phyloP scores from a whole-genome alignment of 1,284 basidiomycete genomes.

The Pseudozyma thailandica region DNA sequence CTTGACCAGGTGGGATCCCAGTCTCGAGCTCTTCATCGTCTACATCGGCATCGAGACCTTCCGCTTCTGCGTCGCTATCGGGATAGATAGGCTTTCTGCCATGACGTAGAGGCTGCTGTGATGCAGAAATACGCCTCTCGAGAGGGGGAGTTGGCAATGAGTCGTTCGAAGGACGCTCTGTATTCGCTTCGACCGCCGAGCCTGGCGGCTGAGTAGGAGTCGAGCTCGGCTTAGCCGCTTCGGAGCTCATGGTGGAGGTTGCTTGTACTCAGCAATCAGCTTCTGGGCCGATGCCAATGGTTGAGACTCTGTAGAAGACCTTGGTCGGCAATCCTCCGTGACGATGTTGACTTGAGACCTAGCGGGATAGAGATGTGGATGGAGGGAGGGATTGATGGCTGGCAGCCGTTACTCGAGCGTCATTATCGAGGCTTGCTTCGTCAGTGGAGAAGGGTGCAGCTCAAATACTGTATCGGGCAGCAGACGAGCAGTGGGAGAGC shows the following conservation, averaged over 20 bases:
- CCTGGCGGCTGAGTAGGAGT: too few relatives aligned
- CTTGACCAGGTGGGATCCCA: constrained; percentile 24
- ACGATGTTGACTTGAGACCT: too few relatives aligned
- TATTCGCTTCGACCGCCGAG: constrained; percentile 1
- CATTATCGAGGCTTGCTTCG: too few relatives aligned
- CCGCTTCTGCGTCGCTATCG: constrained; percentile 50
- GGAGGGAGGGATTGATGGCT: too few relatives aligned
- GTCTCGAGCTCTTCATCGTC: constrained; percentile 54
- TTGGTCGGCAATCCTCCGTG: too few relatives aligned
- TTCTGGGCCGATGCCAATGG: background rate
- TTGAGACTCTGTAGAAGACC: background rate
- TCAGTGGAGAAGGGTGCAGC: background rate
- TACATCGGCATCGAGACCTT: constrained; percentile 50
- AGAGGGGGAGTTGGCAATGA: constrained; percentile 21
- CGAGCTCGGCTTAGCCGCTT: constrained; percentile 11
- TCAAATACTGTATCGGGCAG: background rate
- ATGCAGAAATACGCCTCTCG: constrained; percentile 34
- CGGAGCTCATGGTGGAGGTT: constrained; percentile 9
- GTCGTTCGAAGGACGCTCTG: constrained; percentile 15
- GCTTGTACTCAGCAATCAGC: background rate
- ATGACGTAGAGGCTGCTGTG: constrained; percentile 44
- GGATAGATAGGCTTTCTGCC: constrained; percentile 54
- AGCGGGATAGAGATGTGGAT: too few relatives aligned
- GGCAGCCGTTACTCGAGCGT: too few relatives aligned
- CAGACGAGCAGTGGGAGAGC: background rate